Percentiles rank a stretch among this genome's conserved stretches.
Conservation (phyloP, 306 rosid genomes). For the Quercus rubra region DNA sequence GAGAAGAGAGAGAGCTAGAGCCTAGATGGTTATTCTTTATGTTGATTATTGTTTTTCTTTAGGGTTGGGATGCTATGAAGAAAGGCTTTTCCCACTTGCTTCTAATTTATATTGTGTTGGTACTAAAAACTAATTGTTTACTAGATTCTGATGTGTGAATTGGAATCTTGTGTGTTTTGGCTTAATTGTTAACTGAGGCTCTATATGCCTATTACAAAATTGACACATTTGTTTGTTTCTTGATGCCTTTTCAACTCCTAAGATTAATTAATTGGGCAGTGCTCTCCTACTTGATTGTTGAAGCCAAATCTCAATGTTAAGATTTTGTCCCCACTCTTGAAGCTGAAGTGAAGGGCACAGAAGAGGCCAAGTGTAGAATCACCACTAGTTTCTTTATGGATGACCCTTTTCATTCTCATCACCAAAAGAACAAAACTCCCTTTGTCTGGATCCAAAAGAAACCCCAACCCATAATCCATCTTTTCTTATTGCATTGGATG, state of each 20-base stretch:
- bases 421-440: not conserved
- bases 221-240: conserved; percentile 10
- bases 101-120: not conserved
- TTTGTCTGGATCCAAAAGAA: not conserved
- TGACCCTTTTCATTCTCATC: not conserved
- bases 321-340: not conserved
- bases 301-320: not conserved
- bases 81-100: conserved; percentile 4
- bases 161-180: conserved; percentile 9
- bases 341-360: not conserved
- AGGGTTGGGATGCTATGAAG: conserved; percentile 3
- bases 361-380: not conserved
- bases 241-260: conserved; percentile 11
- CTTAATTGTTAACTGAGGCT: not conserved
- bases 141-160: conserved; percentile 10
- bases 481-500: not conserved
- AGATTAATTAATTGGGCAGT: not conserved
- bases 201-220: conserved; percentile 13
- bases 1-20: not conserved
- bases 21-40: not conserved
- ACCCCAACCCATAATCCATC: not conserved
- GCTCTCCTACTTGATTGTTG: not conserved
- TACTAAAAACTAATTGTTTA: conserved; percentile 1
- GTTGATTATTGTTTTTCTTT: not conserved
- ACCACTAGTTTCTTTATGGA: not conserved